Evolutionary conservation across 495 filamentous ascomycete species (phyloP), one percentile per base, ranked within the genome.

Genomic region (Podospora comata): DNA sequence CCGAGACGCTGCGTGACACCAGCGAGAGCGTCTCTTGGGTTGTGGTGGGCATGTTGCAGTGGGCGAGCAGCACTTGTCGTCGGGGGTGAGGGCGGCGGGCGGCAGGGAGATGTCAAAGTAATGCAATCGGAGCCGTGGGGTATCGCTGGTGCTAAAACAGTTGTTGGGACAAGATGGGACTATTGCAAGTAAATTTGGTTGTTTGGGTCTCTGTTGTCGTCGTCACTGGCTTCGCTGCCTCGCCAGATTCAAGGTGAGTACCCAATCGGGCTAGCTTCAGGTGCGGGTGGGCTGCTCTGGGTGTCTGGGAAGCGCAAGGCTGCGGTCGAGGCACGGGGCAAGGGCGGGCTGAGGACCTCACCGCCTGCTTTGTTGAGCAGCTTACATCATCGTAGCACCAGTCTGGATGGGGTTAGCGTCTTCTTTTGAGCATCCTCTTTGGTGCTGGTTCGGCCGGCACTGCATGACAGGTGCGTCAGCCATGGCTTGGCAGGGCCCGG

Each of bases 21-120:
- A 97, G 88, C 66, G 91, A 93, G 75, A 97, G 89, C 68, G 93
- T 94, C 80, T 97, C 93, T 74, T 92, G 92, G 80, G 93, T 97
- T 69, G 93, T 97, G 80, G 93, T 87, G 82, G 92, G 93, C 93
- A 97, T 97, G 75, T 74, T 84, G 80, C 72, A 39, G 11, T 48
- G 39, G 39, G 23, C 23, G 23, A 23, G 23, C 23, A 23, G 23
- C 23, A 23, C 1, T 48, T 48, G 39, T 48, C 15, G 39, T 48
- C 15, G 7, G 39, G 1, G 15, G 13, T 48, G 39, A 16, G 39
- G 15, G 9, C 9, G 39, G 39, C 39, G 39, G 39, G 9, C 9
- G 39, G 39, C 39, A 11, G 39, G 39, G 39, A 48, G 39, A 48
- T 48, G 7, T 48, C 15, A n/a, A 55, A 34, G 19, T 66, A 26